Evolutionary conservation across 2,329 filamentous ascomycete species (phyloP).

Genomic region (Passalora sequoiae): DNA sequence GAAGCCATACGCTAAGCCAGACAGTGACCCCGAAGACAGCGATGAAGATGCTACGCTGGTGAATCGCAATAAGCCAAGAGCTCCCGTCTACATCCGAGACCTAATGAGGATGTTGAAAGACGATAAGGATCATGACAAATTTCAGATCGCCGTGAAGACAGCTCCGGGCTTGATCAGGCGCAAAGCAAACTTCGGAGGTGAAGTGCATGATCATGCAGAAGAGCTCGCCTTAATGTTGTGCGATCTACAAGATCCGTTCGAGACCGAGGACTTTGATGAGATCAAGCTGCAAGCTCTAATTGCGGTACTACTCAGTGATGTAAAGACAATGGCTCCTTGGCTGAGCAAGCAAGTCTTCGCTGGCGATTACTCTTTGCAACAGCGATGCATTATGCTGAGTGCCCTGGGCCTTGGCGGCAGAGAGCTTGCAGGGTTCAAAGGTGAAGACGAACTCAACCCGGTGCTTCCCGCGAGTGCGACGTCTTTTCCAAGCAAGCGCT

Average conservation of each 20-base stretch:
- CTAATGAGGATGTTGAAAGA: slow-evolving; percentile 74
- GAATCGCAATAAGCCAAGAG: slow-evolving; percentile 71
- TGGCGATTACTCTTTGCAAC: slow-evolving; percentile 82
- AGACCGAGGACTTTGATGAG: slow-evolving; percentile 71
- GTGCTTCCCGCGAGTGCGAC: slow-evolving; percentile 23
- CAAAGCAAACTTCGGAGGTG: slow-evolving; percentile 81
- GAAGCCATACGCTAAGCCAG: slow-evolving; percentile 74
- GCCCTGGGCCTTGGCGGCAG: slow-evolving; percentile 75
- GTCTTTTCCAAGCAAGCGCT: slow-evolving; percentile 71
- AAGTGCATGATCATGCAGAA: slow-evolving; percentile 77
- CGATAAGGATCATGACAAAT: slow-evolving; percentile 76
- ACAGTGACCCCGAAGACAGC: slow-evolving; percentile 83
- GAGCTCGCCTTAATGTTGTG: slow-evolving; percentile 73
- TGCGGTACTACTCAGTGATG: slow-evolving; percentile 70
- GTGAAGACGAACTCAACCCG: slow-evolving; percentile 44
- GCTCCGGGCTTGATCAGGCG: slow-evolving; percentile 77
- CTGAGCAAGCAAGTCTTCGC: slow-evolving; percentile 81
- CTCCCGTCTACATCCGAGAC: slow-evolving; percentile 88
- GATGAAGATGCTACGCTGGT: slow-evolving; percentile 89
- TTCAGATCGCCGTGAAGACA: slow-evolving; percentile 70
- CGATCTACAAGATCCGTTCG: slow-evolving; percentile 78
- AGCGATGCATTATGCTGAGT: slow-evolving; percentile 75
- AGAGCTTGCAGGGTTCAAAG: slow-evolving; percentile 74
- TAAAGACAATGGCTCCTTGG: slow-evolving; percentile 74
- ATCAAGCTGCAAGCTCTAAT: slow-evolving; percentile 75